Conservation (phyloP, 345 rosid genomes). For the Heritiera littoralis region DNA sequence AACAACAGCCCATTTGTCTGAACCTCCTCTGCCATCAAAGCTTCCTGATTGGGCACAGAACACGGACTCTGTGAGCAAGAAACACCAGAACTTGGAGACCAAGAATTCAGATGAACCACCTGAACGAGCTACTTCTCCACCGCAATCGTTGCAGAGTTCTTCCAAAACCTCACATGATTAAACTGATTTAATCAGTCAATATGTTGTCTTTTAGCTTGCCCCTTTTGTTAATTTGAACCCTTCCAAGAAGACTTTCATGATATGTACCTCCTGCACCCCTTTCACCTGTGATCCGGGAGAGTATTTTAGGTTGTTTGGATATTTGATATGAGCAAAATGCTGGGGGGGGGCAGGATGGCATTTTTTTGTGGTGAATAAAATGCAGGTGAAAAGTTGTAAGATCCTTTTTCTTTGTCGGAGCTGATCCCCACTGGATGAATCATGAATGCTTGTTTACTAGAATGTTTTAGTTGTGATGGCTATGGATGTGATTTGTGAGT, state of each 20-base stretch:
- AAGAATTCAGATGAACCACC: constrained; percentile 38
- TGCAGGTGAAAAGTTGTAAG: constrained; percentile 8
- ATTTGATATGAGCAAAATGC: constrained; percentile 21
- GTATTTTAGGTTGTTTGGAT: constrained; percentile 32
- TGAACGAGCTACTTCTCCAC: constrained; percentile 34
- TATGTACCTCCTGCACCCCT: constrained; percentile 38
- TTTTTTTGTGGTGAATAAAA: constrained; percentile 28
- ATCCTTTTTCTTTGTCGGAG: background rate
- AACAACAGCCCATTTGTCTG: constrained; percentile 33
- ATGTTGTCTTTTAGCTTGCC: background rate
- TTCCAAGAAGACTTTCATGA: constrained; percentile 28
- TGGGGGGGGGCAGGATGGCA: constrained; percentile 35
- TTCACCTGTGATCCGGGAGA: constrained; percentile 42
- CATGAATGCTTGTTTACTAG: background rate
- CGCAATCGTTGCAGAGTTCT: constrained; percentile 33
- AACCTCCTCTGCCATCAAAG: constrained; percentile 35
- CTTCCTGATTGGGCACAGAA: constrained; percentile 33
- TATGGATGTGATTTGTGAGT: background rate
- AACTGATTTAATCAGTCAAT: constrained; percentile 21
- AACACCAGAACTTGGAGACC: constrained; percentile 29
- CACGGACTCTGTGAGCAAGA: constrained; percentile 32
- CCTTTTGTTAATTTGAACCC: constrained; percentile 24
- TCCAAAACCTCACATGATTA: constrained; percentile 39
- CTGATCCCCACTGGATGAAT: background rate
- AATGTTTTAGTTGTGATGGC: too few species aligned